Percentiles rank a stretch among this genome's conserved stretches.
phyloP scores from a whole-genome alignment of 371 early-diverging fungal species.

The Mortierella sp. region DNA sequence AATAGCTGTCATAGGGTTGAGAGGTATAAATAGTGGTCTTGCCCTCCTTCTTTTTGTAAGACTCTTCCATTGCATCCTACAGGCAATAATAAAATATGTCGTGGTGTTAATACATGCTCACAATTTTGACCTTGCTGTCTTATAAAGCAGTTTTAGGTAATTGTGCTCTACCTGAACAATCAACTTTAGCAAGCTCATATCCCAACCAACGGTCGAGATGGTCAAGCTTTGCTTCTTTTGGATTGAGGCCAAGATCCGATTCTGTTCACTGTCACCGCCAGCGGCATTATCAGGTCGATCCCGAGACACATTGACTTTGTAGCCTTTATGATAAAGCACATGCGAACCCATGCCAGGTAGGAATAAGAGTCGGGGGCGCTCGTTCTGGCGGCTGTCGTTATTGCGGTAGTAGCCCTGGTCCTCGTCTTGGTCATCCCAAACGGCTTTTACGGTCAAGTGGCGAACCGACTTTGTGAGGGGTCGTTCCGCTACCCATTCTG shows the following conservation, averaged over 20 bases:
- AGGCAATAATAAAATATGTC: background rate
- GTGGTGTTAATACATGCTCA: background rate
- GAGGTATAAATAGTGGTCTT: constrained; percentile 55
- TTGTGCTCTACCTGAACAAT: constrained; percentile 29
- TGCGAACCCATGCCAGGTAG: constrained; percentile 54
- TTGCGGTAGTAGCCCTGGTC: constrained; percentile 26
- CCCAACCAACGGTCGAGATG: constrained; percentile 54
- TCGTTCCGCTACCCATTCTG: constrained; percentile 57
- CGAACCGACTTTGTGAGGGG: constrained; percentile 55
- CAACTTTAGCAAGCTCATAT: constrained; percentile 39
- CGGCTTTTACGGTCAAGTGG: constrained; percentile 55
- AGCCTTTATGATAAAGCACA: constrained; percentile 53
- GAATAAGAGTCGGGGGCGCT: constrained; percentile 50
- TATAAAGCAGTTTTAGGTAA: background rate
- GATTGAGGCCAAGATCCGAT: constrained; percentile 46
- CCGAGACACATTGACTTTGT: constrained; percentile 49
- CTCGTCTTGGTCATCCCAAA: constrained; percentile 38
- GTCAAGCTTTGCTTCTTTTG: constrained; percentile 54
- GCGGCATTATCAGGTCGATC: constrained; percentile 51
- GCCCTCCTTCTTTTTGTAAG: constrained; percentile 56
- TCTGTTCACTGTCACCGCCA: constrained; percentile 31
- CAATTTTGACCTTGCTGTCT: no score
- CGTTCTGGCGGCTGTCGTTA: constrained; percentile 29
- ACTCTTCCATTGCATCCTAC: constrained; percentile 53
- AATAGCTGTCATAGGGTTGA: constrained; percentile 53